Evolutionary conservation across 805 yeast genomes (phyloP), one percentile per base, ranked within the genome.

Genomic region (Kurtzmaniella cleridarum): DNA sequence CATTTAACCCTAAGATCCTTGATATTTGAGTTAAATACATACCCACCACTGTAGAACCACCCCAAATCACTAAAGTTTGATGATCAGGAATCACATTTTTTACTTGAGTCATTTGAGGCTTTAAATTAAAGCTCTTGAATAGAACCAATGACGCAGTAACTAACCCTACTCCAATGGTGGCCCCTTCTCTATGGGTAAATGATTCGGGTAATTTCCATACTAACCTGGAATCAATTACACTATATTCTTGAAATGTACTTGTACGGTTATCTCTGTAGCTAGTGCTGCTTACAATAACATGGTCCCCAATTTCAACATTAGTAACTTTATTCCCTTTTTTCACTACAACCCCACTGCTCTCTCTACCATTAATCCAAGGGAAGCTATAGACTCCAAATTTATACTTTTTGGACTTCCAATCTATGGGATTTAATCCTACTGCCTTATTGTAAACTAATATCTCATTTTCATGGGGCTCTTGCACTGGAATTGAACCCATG

Each of bases 291-390:
- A 71, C 48, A 34, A 72, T 64, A 0, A 71, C 76, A 32, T 60
- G 55, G 30, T 66, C 64, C 6, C 66, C 67, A 10, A 55, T 29
- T 1, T 53, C 41, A 18, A 66, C 50, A 7, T 49, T 44, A 1
- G 26, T 50, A 5, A 68, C 73, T 27, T 55, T 53, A 3, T 26
- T 42, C 3, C 75, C 74, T 6, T 49, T 39, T 27, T 60, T 53
- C 6, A 58, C 60, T 3, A 71, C 61, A 6, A 56, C 39, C 1
- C 77, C 77, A 17, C 71, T 60, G 33, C 68, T 57, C 46, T 71
- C 77, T 28, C 77, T 53, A 12, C 77, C 77, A 48, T 69, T 71
- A 35, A 71, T 56, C 76, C 77, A 71, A 8, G 77, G 77, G 41
- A 71, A 69, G 11, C 68, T 61, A 44, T 71, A 65, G 7, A 71